phyloP scores from a whole-genome alignment of 2,329 filamentous ascomycete species.

The Aspergillus sp. region DNA sequence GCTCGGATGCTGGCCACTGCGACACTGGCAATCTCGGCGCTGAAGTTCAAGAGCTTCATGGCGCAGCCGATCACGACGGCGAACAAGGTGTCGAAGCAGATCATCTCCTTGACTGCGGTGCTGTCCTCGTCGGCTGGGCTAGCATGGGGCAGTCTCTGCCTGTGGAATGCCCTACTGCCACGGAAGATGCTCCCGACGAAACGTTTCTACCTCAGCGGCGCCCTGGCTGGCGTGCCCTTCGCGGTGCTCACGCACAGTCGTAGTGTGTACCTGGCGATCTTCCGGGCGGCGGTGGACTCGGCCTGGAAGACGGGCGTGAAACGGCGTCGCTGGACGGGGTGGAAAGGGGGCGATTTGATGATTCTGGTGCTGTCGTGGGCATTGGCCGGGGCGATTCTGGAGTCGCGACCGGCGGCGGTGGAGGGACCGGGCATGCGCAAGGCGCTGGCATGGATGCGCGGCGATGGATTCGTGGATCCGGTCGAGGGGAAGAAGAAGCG shows the following conservation, averaged over 20 bases:
- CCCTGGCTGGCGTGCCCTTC: slow-evolving; percentile 76
- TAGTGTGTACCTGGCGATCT: slow-evolving; percentile 73
- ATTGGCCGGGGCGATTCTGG: slow-evolving; percentile 73
- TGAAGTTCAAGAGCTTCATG: slow-evolving; percentile 66
- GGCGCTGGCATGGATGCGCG: slow-evolving; percentile 68
- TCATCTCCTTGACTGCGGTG: slow-evolving; percentile 74
- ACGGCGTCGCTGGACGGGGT: slow-evolving; percentile 79
- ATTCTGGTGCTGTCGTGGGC: slow-evolving; percentile 79
- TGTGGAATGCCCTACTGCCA: slow-evolving; percentile 79
- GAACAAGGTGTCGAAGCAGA: slow-evolving; percentile 63
- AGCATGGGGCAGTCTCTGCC: slow-evolving; percentile 83
- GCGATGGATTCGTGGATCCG: slow-evolving; percentile 67
- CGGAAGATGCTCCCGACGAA: slow-evolving; percentile 72
- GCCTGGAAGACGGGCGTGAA: slow-evolving; percentile 94
- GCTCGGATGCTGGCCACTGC: slow-evolving; percentile 68
- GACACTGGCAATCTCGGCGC: slow-evolving; percentile 65
- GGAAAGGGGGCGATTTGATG: slow-evolving; percentile 78
- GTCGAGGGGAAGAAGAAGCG: slow-evolving; percentile 39
- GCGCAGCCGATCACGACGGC: slow-evolving; percentile 66
- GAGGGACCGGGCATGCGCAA: slow-evolving; percentile 67
- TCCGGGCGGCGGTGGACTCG: slow-evolving; percentile 74
- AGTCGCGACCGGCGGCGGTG: slow-evolving; percentile 66
- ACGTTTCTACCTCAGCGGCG: slow-evolving; percentile 85
- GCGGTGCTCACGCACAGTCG: slow-evolving; percentile 61
- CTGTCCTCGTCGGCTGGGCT: slow-evolving; percentile 80